Conservation (phyloP, 2,329 filamentous ascomycete species). For the Cercospora zeina region DNA sequence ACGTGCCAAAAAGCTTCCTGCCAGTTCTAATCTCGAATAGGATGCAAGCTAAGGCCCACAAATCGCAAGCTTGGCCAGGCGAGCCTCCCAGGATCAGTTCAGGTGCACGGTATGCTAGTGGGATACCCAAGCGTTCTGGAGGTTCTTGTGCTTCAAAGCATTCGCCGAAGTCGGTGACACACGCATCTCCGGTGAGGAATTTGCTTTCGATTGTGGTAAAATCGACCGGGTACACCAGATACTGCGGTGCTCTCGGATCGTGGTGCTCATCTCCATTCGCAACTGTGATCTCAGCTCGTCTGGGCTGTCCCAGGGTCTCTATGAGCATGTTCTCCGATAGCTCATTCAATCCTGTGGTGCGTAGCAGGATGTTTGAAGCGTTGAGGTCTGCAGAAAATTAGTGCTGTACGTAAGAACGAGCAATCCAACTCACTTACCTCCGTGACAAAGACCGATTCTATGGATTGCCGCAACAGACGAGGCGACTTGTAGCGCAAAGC, state of each 20-base stretch:
- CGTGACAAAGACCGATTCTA: not conserved
- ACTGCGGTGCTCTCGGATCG: not conserved
- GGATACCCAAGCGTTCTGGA: not conserved
- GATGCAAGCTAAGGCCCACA: not conserved
- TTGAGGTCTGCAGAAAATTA: not conserved
- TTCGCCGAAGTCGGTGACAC: not conserved
- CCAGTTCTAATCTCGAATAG: not conserved
- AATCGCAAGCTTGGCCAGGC: not conserved
- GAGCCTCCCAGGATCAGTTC: not conserved
- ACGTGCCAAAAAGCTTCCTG: not conserved
- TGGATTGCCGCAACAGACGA: not conserved
- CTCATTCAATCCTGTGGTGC: not conserved
- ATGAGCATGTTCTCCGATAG: not conserved
- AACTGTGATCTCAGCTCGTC: not conserved
- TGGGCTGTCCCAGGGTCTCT: not conserved
- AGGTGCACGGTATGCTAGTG: not conserved
- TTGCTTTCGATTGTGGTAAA: not conserved
- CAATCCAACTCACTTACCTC: not conserved
- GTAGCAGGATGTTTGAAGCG: not conserved
- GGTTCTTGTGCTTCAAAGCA: not conserved
- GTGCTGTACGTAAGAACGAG: too few relatives aligned
- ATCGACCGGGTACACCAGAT: not conserved
- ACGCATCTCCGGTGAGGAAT: not conserved
- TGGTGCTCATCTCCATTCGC: not conserved
- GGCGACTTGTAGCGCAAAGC: not conserved